Base-by-base conservation (phyloP, 768 basidiomycete genomes). In the Kwoniella dejecticola region DNA sequence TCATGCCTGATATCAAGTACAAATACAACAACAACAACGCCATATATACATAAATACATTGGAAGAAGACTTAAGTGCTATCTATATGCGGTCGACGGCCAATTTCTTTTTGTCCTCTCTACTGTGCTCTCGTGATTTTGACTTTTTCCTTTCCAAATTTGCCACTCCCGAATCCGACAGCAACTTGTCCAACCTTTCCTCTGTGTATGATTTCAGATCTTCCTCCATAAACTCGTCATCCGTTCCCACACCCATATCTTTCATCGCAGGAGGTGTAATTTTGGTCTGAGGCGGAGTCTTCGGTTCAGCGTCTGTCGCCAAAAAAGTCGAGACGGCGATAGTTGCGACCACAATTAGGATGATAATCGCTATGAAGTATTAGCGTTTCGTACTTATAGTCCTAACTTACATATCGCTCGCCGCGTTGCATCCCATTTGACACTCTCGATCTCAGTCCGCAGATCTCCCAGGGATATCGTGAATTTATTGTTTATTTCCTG, bases 401-500 rank as follows among this genome's bases (percentile, higher is more conserved):
- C 46, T 38, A 17, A 65, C 75, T 52, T 46, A 78, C 77, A 68
- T 64, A 81, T 79, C 5, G 75, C 76, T 30, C 79, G 66, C 17
- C 79, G 52, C 0, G 80, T 81, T 1, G 75, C 74, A 47, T 81
- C 79, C 81, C 81, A 81, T 67, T 81, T 81, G 36, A 77, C 79
- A 41, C 77, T 70, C 58, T 82, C 81, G 36, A 81, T 79, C 56
- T 81, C 80, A 1, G 81, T 81, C 13, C 79, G 67, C 11, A 80
- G 64, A 52, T 82, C 81, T 19, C 79, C 78, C 2, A 82, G 64
- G 0, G 79, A 69, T 58, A 82, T 79, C 2, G 80, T 81, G 53
- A 80, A 81, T 64, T 81, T 82, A 66, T 78, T 80, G 71, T 81
- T 81, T 54, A 81, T 76, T 58, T 81, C 81, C 79, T 81, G 60